These are phyloP conservation scores for Pseudogymnoascus sp. DNA, from an alignment of 2,329 filamentous ascomycete genomes.

Conservation along the genomic window DNA sequence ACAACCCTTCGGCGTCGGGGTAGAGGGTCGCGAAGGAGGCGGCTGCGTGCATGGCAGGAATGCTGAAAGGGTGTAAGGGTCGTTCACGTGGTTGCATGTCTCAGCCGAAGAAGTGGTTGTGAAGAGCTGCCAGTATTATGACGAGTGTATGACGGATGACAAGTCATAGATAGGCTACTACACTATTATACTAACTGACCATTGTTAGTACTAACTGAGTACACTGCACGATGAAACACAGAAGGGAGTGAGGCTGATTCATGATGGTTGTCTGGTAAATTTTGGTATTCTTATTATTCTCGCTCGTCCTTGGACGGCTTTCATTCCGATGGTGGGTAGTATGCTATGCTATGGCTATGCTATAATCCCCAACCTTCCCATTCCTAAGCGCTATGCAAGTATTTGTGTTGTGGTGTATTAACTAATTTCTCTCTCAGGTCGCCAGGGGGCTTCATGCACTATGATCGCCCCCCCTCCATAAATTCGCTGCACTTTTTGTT, in stretches of 20 bases:
- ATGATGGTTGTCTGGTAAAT: neutral
- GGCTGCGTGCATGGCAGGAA: neutral
- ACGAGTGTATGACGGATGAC: neutral
- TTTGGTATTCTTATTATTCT: neutral
- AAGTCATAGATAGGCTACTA: neutral
- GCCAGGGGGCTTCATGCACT: neutral
- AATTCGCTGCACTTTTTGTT: constrained; percentile 5
- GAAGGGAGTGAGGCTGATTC: neutral
- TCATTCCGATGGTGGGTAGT: neutral
- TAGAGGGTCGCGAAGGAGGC: neutral
- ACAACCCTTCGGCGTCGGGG: neutral
- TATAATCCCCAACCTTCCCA: neutral
- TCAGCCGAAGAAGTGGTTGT: neutral
- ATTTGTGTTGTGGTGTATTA: neutral
- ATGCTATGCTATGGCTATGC: neutral
- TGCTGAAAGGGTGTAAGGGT: neutral
- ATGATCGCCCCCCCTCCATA: neutral
- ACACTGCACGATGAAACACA: neutral
- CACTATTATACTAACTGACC: neutral
- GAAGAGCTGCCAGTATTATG: neutral
- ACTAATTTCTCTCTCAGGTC: neutral
- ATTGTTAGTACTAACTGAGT: no score
- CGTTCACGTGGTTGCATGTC: neutral
- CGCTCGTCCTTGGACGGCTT: neutral
- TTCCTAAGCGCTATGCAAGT: neutral